These are phyloP conservation scores for Phytophthora podocarpi DNA, from an alignment of 352 stramenopile genomes.

Conservation along the genomic window DNA sequence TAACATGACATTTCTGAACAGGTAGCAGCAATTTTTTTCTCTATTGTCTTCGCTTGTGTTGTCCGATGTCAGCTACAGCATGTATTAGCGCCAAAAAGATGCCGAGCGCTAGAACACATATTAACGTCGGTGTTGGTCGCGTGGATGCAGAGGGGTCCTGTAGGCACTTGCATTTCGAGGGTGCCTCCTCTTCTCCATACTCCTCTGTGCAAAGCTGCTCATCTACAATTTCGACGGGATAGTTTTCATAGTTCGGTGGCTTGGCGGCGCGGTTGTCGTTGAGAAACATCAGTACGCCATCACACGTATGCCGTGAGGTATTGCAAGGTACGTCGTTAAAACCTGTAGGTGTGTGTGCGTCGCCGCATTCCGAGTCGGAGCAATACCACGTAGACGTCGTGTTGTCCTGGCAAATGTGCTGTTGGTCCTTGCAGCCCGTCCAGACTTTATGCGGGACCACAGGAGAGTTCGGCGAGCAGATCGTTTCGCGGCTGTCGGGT, in stretches of 20 bases:
- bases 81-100: slow-evolving; percentile 10
- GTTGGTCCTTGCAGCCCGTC: slow-evolving; percentile 55
- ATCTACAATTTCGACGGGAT: slow-evolving; percentile 76
- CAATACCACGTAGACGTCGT: slow-evolving; percentile 58
- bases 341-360: slow-evolving; percentile 46
- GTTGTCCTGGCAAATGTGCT: slow-evolving; percentile 60
- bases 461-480: slow-evolving; percentile 67
- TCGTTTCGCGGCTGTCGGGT: slow-evolving; percentile 56
- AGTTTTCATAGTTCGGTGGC: slow-evolving; percentile 72
- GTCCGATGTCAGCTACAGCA: slow-evolving; percentile 7
- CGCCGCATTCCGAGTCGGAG: slow-evolving; percentile 46
- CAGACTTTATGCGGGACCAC: slow-evolving; percentile 63
- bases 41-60: slow-evolving; percentile 11
- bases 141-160: slow-evolving; percentile 31
- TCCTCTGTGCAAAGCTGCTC: slow-evolving; percentile 44
- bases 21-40: slow-evolving; percentile 24
- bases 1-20: slow-evolving; percentile 33
- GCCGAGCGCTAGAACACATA: slow-evolving; percentile 14
- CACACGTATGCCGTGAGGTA: slow-evolving; percentile 53
- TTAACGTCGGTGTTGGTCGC: background rate
- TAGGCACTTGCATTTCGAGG: slow-evolving; percentile 55
- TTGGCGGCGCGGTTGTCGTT: slow-evolving; percentile 83
- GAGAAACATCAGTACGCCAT: slow-evolving; percentile 65
- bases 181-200: slow-evolving; percentile 36
- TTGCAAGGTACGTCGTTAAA: slow-evolving; percentile 75